These are phyloP conservation scores for Penicillium concentricum DNA, from an alignment of 2,329 filamentous ascomycete species.

Conservation along the genomic window DNA sequence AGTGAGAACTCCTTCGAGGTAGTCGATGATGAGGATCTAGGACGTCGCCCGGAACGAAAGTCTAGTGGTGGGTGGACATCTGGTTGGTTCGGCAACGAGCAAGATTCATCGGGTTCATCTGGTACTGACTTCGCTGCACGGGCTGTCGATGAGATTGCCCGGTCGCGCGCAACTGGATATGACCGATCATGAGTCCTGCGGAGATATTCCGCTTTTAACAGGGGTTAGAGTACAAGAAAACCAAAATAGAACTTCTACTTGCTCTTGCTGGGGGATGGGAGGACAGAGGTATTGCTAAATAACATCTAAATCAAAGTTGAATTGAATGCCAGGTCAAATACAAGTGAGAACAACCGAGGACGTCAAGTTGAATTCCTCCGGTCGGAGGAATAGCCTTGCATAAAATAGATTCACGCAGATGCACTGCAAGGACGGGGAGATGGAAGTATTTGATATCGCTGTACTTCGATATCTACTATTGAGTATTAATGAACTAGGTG, in stretches of 20 bases:
- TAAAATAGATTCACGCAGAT: conserved; percentile 9
- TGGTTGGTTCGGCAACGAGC: conserved; percentile 32
- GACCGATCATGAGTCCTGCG: conserved; percentile 17
- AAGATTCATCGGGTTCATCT: conserved; percentile 26
- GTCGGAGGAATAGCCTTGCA: conserved; percentile 14
- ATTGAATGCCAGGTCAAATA: neutral
- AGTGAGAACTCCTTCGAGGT: conserved; percentile 90
- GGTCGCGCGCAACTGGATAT: conserved; percentile 18
- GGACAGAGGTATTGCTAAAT: neutral
- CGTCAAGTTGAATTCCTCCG: conserved; percentile 16
- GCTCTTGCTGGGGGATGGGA: neutral
- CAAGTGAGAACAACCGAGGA: conserved; percentile 7
- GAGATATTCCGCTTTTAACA: neutral
- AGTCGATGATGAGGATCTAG: conserved; percentile 69
- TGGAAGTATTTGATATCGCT: conserved; percentile 1
- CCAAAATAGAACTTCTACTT: conserved; percentile 7
- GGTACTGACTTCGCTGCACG: conserved; percentile 32
- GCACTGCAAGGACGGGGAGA: conserved; percentile 19
- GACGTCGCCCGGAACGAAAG: conserved; percentile 27
- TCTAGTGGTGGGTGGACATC: conserved; percentile 30
- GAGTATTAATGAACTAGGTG: neutral
- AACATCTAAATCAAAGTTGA: neutral
- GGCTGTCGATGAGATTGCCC: conserved; percentile 26
- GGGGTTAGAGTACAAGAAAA: neutral
- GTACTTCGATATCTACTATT: neutral